Evolutionary conservation across 176 grass and related monocot genomes (phyloP), one percentile per base, ranked within the genome.

Genomic region (Coix lacrymajobi): DNA sequence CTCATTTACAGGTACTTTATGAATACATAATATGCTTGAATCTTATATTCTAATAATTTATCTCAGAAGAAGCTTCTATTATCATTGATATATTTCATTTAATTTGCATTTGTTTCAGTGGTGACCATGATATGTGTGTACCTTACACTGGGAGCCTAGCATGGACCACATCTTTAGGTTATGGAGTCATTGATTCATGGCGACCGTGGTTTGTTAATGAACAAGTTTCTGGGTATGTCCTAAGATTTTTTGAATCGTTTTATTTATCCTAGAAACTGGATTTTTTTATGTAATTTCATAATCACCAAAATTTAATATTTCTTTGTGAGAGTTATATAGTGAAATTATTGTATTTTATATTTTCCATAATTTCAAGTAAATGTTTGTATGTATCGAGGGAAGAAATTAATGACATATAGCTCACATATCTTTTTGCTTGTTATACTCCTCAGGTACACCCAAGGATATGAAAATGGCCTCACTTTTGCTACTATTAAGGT

Each of bases 41-140:
- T 62, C 11, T 65, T 57, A 36, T 11, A 30, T 38, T 40, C 15
- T 15, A n/a, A n/a, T n/a, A n/a, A 8, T 17, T 73, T 26, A 10
- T 41, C 16, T 36, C 17, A 46, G 17, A 65, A 71, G 4, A 66
- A 67, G 26, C 7, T 83, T 6, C 2, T 51, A 5, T 32, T 34
- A 60, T 62, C 7, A 2, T 41, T 86, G 38, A 66, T 41, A 70
- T 46, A 32, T 44, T 76, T 43, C 0, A 24, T 58, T 11, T 69
- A 65, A 58, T 11, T 76, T 64, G 4, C 62, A 82, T 73, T 66
- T 83, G 9, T 79, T 32, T 83, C 91, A 98, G 96, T 62, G 96
- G 96, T 26, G 96, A 98, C 31, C 96, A 98, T 84, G 96, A 98
- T 68, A 95, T 98, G 90, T 95, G 96, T 80, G 88, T 98, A 66